Conservation (phyloP, 192 early-diverging fungal genomes). For the Anaeromyces robustus region DNA sequence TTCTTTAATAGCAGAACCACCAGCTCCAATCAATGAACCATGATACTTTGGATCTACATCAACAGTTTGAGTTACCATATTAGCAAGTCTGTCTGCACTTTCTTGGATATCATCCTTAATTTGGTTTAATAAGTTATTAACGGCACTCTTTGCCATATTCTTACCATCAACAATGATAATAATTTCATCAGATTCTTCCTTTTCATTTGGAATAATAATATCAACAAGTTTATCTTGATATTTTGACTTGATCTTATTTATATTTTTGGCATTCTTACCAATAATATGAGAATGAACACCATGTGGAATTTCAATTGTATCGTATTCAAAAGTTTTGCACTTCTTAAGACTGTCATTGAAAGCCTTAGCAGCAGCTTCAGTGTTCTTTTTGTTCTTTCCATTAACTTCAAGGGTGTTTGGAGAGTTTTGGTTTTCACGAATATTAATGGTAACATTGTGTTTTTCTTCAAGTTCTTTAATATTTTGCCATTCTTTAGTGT, state of each 20-base stretch:
- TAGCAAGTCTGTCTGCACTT: constrained; percentile 33
- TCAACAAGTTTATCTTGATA: neutral
- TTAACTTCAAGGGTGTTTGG: neutral
- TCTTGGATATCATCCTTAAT: constrained; percentile 32
- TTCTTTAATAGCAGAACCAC: constrained; percentile 54
- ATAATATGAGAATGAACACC: neutral
- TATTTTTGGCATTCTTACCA: neutral
- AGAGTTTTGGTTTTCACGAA: neutral
- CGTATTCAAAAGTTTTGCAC: neutral
- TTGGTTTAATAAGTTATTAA: constrained; percentile 9
- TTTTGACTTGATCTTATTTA: neutral
- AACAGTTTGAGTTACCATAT: constrained; percentile 41
- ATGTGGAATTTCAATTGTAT: neutral
- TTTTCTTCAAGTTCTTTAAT: neutral
- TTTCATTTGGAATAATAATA: neutral
- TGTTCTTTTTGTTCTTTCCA: neutral
- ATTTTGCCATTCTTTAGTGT: neutral
- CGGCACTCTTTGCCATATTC: constrained; percentile 26
- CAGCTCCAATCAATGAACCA: constrained; percentile 56
- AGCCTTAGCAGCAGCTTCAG: neutral
- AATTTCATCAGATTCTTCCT: neutral
- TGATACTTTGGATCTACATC: constrained; percentile 62
- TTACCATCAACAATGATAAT: constrained; percentile 20
- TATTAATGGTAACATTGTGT: neutral
- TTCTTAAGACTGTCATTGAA: neutral